A percentile compares a stretch with the other conserved stretches of the same genome.
Conservation (phyloP, 495 filamentous ascomycete species). For the Baudoinia panamericana region DNA sequence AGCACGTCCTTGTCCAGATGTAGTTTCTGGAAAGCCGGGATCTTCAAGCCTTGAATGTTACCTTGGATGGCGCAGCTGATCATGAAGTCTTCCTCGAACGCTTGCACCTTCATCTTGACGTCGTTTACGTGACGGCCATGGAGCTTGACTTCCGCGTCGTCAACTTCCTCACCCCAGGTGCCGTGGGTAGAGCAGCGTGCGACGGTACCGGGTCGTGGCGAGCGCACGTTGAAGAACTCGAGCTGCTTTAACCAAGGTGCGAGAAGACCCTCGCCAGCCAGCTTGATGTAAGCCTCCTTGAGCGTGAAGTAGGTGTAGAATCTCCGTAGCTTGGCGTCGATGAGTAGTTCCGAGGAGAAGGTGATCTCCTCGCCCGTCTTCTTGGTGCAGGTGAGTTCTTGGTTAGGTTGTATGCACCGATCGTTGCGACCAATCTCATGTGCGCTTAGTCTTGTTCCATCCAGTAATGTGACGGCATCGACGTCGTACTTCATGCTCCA, state of each 20-base stretch:
- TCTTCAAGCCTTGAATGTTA: constrained; percentile 15
- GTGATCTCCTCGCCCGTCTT: constrained; percentile 21
- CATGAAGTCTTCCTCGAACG: constrained; percentile 50
- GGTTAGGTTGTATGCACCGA: constrained; percentile 23
- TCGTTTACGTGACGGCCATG: constrained; percentile 37
- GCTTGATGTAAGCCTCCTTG: constrained; percentile 86
- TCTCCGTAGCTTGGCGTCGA: constrained; percentile 50
- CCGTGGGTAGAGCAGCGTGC: constrained; percentile 25
- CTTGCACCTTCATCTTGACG: constrained; percentile 47
- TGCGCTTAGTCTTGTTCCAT: constrained; percentile 23
- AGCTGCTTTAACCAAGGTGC: constrained; percentile 62
- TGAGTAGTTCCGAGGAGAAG: constrained; percentile 29
- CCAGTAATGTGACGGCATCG: constrained; percentile 24
- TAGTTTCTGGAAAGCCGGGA: constrained; percentile 21
- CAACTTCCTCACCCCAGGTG: constrained; percentile 40
- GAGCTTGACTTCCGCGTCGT: constrained; percentile 40
- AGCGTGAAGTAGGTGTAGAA: constrained; percentile 87
- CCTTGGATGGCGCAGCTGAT: constrained; percentile 41
- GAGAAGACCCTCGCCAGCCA: constrained; percentile 78
- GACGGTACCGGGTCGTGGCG: constrained; percentile 35
- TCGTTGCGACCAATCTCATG: constrained; percentile 26
- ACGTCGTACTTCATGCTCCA: constrained; percentile 42
- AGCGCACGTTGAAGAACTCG: constrained; percentile 52
- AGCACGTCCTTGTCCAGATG: constrained; percentile 25
- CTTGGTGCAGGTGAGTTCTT: constrained; percentile 22